Evolutionary conservation across 1,284 basidiomycete genomes (phyloP), one percentile per base, ranked within the genome.

Genomic region (Schizopora paradoxa): DNA sequence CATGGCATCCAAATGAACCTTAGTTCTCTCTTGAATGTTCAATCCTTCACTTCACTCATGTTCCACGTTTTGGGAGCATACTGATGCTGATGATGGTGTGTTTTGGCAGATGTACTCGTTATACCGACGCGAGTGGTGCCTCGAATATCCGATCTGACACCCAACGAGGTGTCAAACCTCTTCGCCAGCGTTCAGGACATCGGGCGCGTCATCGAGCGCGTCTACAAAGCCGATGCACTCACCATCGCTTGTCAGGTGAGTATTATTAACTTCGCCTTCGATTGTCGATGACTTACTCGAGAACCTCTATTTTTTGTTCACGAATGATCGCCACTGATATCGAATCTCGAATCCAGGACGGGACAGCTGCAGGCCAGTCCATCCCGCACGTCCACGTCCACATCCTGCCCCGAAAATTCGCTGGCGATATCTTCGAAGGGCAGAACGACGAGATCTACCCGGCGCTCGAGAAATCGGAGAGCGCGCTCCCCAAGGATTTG

Each of bases 381-480:
- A 81, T 94, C 11, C 83, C 91, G 0, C 92, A 95, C 58, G 88
- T 95, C 18, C 92, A 96, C 61, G 86, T 95, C 53, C 92, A 95
- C 60, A 66, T 95, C 23, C 67, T 96, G 7, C 92, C 92, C 18
- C 78, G 92, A 2, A 80, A 80, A 56, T 64, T 71, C 19, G 60
- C 58, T 10, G 81, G 79, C 8, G 86, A 89, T 61, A 64, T 63
- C n/a, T 89, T 81, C 69, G 74, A 73, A 43, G 66, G 56, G 53
- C 73, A 72, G 35, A 89, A 86, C 58, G 91, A 94, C 61, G 74
- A 77, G 14, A 68, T 95, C 33, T 93, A 93, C 63, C 86, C 86
- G 1, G 79, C 72, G 2, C 62, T 94, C 11, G 90, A 92, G 59
- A 63, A 65, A 4, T 70, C 77, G 2, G 88, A 91, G 62, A 69